Conservation (phyloP, 768 basidiomycete genomes). For the Butyriboletus loyo region DNA sequence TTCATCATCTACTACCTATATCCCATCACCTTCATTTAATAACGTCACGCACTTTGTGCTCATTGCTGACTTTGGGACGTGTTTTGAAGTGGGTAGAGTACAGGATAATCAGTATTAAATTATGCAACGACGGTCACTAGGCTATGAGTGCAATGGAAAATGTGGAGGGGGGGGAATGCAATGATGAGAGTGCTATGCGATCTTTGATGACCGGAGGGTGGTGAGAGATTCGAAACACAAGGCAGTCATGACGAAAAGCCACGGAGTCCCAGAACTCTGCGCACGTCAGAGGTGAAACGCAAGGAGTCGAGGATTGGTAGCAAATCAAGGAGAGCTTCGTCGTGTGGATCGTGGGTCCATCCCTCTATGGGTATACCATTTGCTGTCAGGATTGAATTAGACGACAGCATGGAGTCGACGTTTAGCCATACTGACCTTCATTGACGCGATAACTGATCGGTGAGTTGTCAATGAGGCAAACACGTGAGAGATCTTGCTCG, state of each 20-base stretch:
- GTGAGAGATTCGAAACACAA: conserved; percentile 3
- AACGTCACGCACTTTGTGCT: conserved; percentile 18
- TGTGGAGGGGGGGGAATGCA: conserved; percentile 21
- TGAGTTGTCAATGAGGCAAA: conserved; percentile 96
- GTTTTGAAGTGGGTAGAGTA: conserved; percentile 31
- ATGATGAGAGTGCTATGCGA: conserved; percentile 22
- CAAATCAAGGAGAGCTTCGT: conserved; percentile 94
- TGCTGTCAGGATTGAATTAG: conserved; percentile 45
- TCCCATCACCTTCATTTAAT: conserved; percentile 32
- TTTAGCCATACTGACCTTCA: conserved; percentile 60
- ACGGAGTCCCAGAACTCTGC: conserved; percentile 80
- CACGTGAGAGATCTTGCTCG: conserved; percentile 85
- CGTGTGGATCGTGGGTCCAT: conserved; percentile 96
- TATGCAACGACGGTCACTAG: conserved; percentile 32
- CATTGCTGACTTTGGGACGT: conserved; percentile 20
- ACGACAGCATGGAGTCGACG: background rate
- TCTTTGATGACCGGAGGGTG: conserved; percentile 10
- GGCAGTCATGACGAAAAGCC: conserved; percentile 41
- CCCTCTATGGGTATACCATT: conserved; percentile 99
- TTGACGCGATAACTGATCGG: conserved; percentile 90
- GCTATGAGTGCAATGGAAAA: conserved; percentile 24
- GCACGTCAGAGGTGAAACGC: conserved; percentile 93
- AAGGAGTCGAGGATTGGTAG: conserved; percentile 94
- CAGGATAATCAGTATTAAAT: conserved; percentile 39
- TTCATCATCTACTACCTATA: conserved; percentile 33